Base-by-base conservation (phyloP, 1,284 basidiomycete genomes). In the Fomitiporia mediterranea region DNA sequence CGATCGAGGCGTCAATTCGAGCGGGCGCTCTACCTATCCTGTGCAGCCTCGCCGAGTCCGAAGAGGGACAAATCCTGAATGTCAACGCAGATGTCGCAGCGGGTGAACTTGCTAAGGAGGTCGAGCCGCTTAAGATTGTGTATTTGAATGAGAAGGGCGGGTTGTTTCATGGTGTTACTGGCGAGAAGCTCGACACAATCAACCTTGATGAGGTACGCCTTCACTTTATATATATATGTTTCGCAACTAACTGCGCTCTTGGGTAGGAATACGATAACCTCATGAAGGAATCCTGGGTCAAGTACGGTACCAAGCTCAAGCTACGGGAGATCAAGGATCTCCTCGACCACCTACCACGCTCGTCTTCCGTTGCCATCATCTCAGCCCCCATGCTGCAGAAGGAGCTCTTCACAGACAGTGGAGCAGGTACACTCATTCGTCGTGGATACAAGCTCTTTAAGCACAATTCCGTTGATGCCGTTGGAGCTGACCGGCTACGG, bases 241-340 rank as follows among this genome's bases (percentile, higher is more conserved):
- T 27, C 30, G 53, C 28, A 53, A 54, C 4, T 49, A 56, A 39
- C 38, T 47, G 32, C 19, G 9, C 34, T 43, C 44, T 17, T 53
- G 17, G 47, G 25, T 52, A 47, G 89, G 96, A 99, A 76, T 99
- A 98, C 73, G 92, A 97, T 63, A 82, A 82, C 39, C 83, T 99
- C 59, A 94, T 99, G 94, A 97, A 95, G 70, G 89, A 98, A 75
- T 83, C 94, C n/a, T 99, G 97, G 96, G 96, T 99, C 74, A 98
- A 98, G 73, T 98, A 87, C 69, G 96, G 96, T 62, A 99, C 97
- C 64, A 99, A 99, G 75, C 91, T 99, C 74, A 99, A 99, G 77
- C 82, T 99, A 52, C 89, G 96, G 64, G 96, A 99, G 74, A 98
- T 99, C 81, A 99, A 99, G 76, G 96, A 99, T 70, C 85, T 99